These are phyloP conservation scores for Komagataella mondaviorum DNA, from an alignment of 805 yeast species.

Conservation along the genomic window DNA sequence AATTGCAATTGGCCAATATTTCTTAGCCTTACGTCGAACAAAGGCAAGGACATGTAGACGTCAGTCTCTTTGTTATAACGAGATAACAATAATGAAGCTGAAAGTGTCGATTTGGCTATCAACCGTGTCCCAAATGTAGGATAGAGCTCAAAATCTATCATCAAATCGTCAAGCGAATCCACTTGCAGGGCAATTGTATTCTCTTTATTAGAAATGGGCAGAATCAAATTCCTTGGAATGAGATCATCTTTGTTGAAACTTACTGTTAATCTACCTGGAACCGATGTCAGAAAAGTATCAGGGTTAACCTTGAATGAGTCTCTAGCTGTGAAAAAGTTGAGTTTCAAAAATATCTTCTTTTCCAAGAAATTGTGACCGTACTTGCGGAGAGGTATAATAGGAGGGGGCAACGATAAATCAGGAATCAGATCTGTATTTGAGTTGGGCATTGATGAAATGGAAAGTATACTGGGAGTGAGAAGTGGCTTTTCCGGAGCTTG, in stretches of 20 bases:
- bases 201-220: slow-evolving; percentile 63
- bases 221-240: slow-evolving; percentile 73
- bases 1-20: slow-evolving; percentile 73
- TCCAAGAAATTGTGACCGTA: slow-evolving; percentile 95
- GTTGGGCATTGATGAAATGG: slow-evolving; percentile 5
- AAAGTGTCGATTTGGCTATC: slow-evolving; percentile 78
- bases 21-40: slow-evolving; percentile 70
- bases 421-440: slow-evolving; percentile 64
- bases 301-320: slow-evolving; percentile 30
- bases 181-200: slow-evolving; percentile 69
- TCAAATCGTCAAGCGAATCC: slow-evolving; percentile 58
- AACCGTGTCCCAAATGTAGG: slow-evolving; percentile 92
- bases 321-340: slow-evolving; percentile 43
- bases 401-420: slow-evolving; percentile 87
- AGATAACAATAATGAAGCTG: slow-evolving; percentile 29
- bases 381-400: slow-evolving; percentile 82
- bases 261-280: slow-evolving; percentile 76
- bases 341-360: slow-evolving; percentile 72
- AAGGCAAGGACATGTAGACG: slow-evolving; percentile 41
- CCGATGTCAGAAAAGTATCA: slow-evolving; percentile 28
- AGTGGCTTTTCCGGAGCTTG: slow-evolving; percentile 4
- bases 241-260: slow-evolving; percentile 66
- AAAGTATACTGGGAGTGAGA: neutral
- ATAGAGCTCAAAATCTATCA: slow-evolving; percentile 77
- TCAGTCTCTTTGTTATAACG: slow-evolving; percentile 22